Conservation (phyloP, 139 green algal genomes). For the Nannochloris sp. region DNA sequence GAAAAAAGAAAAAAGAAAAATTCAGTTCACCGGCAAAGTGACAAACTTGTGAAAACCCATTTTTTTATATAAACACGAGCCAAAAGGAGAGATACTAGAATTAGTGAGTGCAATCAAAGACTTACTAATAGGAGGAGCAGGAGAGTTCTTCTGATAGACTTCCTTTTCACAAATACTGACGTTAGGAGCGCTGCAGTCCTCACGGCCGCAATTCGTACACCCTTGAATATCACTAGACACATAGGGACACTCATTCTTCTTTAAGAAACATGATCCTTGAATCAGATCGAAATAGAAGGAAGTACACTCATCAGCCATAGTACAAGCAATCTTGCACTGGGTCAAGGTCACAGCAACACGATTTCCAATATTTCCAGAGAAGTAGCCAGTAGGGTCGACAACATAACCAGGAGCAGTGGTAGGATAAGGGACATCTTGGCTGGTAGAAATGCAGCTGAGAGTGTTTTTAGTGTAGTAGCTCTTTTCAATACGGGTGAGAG, state of each 20-base stretch:
- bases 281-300: conserved; percentile 20
- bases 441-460: neutral
- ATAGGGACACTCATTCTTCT: conserved; percentile 15
- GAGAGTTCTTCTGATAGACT: neutral
- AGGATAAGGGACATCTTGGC: conserved; percentile 15
- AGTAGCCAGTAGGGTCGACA: conserved; percentile 31
- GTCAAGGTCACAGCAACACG: neutral
- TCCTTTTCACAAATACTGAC: neutral
- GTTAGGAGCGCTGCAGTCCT: neutral
- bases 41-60: no score
- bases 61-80: neutral
- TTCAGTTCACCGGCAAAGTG: no score
- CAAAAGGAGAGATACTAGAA: neutral
- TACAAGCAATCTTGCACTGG: conserved; percentile 28
- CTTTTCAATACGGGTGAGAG: neutral
- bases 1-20: no score
- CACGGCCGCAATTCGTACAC: neutral
- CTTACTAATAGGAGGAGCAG: neutral
- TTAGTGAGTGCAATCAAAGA: neutral
- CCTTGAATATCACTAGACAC: neutral
- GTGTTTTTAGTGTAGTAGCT: conserved; percentile 7
- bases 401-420: conserved; percentile 26
- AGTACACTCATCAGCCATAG: conserved; percentile 9
- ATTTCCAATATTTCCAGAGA: neutral
- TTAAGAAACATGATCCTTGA: conserved; percentile 27